Conservation (phyloP, 225 moss, liverwort and hornwort genomes). For the Sphagnum contortum region DNA sequence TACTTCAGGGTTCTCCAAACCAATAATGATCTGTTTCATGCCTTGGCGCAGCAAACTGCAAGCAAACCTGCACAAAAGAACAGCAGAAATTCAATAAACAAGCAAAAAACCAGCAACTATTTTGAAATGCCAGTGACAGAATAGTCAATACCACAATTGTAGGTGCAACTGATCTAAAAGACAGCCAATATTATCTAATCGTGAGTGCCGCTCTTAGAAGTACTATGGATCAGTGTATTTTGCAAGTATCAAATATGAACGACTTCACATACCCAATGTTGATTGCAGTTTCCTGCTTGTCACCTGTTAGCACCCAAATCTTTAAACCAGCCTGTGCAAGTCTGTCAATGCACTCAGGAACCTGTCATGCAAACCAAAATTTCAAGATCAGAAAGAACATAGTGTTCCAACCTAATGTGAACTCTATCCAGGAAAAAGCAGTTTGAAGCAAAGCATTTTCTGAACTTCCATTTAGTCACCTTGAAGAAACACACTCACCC, state of each 20-base stretch:
- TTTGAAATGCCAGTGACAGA: no score
- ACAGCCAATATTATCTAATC: no score
- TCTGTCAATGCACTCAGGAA: conserved; percentile 64
- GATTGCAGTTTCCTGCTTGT: conserved; percentile 65
- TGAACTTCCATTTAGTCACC: not conserved
- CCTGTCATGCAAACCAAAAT: conserved; percentile 17
- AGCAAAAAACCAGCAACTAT: no score
- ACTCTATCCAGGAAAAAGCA: no score
- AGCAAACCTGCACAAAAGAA: conserved; percentile 37
- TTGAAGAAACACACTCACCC: conserved; percentile 25
- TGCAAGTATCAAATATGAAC: no score
- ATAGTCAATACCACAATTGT: no score
- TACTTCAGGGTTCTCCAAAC: conserved; percentile 44
- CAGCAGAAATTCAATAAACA: not conserved
- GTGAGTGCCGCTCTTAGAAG: no score
- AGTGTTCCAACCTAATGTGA: not conserved
- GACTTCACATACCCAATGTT: conserved; percentile 58
- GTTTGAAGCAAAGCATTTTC: not conserved
- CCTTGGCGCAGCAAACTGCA: conserved; percentile 56
- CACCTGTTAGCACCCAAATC: conserved; percentile 67
- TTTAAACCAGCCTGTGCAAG: conserved; percentile 56
- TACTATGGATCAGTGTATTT: no score
- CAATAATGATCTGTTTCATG: conserved; percentile 53
- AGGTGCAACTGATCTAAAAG: no score
- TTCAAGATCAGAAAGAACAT: not conserved